Evolutionary conservation across 495 filamentous ascomycete genomes (phyloP).

Genomic region (Aspergillus nidulans): DNA sequence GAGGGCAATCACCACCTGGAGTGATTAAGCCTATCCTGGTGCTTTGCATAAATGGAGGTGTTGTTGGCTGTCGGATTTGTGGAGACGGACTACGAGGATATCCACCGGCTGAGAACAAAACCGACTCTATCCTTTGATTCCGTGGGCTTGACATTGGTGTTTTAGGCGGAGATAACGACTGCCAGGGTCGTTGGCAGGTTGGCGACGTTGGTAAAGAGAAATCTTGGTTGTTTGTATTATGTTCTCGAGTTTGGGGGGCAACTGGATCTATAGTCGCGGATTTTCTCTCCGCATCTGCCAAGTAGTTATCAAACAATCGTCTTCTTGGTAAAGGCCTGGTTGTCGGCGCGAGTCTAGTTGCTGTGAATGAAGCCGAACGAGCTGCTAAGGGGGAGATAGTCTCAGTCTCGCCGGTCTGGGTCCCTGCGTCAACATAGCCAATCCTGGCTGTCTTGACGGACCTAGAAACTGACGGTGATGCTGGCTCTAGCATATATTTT

Average conservation of each 20-base stretch:
- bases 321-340: not conserved
- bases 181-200: not conserved
- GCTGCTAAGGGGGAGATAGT: not conserved
- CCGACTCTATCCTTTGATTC: not conserved
- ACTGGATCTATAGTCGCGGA: not conserved
- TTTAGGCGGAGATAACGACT: not conserved
- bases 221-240: not conserved
- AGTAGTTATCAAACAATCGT: not conserved
- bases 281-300: not conserved
- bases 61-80: not conserved
- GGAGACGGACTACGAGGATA: not conserved
- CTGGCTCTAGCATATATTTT: not conserved
- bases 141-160: not conserved
- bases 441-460: not conserved
- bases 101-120: not conserved
- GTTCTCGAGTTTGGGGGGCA: not conserved
- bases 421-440: not conserved
- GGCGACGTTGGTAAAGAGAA: not conserved
- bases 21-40: not conserved
- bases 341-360: not conserved
- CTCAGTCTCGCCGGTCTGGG: not conserved
- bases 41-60: not conserved
- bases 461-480: not conserved
- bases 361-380: not conserved
- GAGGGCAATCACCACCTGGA: not conserved